phyloP scores from a whole-genome alignment of 441 rosid species.

The Aquilaria agallochum region DNA sequence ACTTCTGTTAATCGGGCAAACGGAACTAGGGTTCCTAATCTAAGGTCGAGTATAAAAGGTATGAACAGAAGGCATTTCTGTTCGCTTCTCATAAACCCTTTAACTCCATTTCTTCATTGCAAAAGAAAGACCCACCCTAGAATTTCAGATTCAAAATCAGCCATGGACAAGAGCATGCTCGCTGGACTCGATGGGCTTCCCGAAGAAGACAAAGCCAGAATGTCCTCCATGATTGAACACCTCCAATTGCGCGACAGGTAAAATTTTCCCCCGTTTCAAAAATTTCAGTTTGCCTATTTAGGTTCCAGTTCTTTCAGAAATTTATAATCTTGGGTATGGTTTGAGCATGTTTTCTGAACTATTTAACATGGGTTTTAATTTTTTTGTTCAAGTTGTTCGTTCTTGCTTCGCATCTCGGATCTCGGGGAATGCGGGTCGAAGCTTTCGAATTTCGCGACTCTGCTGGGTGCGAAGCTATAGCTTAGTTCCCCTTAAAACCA shows the following conservation, averaged over 20 bases:
- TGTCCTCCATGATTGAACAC: slow-evolving; percentile 83
- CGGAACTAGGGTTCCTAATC: not conserved
- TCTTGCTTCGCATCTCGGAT: slow-evolving; percentile 19
- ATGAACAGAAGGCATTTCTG: not conserved
- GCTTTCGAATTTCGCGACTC: slow-evolving; percentile 16
- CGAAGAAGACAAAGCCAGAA: slow-evolving; percentile 66
- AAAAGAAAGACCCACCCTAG: not conserved
- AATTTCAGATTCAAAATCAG: slow-evolving; percentile 10
- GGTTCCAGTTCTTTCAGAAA: not conserved
- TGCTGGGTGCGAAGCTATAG: slow-evolving; percentile 41
- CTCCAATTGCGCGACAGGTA: slow-evolving; percentile 96
- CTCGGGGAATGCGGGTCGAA: slow-evolving; percentile 10
- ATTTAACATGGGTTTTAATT: not conserved
- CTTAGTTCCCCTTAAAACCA: slow-evolving; percentile 73
- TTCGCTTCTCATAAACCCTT: slow-evolving; percentile 8
- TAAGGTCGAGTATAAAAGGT: not conserved
- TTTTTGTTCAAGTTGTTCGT: not conserved
- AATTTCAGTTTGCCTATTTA: not conserved
- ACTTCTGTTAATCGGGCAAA: no score
- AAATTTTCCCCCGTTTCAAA: not conserved
- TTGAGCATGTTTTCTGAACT: not conserved
- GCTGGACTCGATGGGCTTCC: slow-evolving; percentile 81
- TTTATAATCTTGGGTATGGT: not conserved
- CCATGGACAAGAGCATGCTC: slow-evolving; percentile 83
- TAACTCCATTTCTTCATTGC: no score